Evolutionary conservation across 1,284 basidiomycete species (phyloP).

Genomic region (Chalciporus piperatoides): DNA sequence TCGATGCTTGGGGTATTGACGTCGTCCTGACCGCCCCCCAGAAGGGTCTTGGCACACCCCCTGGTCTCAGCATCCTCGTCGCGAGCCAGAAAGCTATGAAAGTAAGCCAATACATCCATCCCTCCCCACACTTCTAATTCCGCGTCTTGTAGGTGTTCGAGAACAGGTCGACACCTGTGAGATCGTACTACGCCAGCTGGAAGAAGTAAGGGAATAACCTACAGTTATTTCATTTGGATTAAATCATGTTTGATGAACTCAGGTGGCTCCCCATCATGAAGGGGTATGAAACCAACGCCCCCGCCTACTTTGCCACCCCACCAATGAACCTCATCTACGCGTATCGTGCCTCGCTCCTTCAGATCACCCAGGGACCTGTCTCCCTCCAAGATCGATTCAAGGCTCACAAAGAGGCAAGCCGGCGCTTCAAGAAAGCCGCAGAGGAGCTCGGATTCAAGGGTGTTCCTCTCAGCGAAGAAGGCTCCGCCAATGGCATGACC

Average conservation of each 20-base stretch:
- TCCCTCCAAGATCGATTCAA: slow-evolving; percentile 81
- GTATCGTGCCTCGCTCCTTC: slow-evolving; percentile 74
- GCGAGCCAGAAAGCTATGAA: slow-evolving; percentile 81
- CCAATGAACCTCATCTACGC: slow-evolving; percentile 95
- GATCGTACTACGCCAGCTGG: slow-evolving; percentile 90
- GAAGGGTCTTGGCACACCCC: slow-evolving; percentile 95
- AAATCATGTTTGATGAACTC: background rate
- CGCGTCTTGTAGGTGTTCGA: slow-evolving; percentile 54
- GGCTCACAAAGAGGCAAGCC: slow-evolving; percentile 72
- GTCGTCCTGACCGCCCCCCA: slow-evolving; percentile 89
- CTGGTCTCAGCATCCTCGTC: slow-evolving; percentile 85
- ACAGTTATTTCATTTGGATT: background rate
- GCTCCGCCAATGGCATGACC: slow-evolving; percentile 92
- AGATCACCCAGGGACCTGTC: slow-evolving; percentile 58
- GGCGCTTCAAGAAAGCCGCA: slow-evolving; percentile 72
- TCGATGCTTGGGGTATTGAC: slow-evolving; percentile 94
- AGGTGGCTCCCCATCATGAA: slow-evolving; percentile 94
- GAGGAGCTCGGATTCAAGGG: slow-evolving; percentile 70
- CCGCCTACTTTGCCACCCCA: slow-evolving; percentile 93
- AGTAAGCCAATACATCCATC: slow-evolving; percentile 30
- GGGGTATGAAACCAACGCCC: slow-evolving; percentile 71
- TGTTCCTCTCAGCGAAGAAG: slow-evolving; percentile 58
- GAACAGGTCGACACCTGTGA: slow-evolving; percentile 64
- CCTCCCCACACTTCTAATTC: background rate
- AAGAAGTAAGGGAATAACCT: slow-evolving; percentile 50